Base-by-base conservation (phyloP, 208 protist genomes). In the Trypanosoma rangeli region DNA sequence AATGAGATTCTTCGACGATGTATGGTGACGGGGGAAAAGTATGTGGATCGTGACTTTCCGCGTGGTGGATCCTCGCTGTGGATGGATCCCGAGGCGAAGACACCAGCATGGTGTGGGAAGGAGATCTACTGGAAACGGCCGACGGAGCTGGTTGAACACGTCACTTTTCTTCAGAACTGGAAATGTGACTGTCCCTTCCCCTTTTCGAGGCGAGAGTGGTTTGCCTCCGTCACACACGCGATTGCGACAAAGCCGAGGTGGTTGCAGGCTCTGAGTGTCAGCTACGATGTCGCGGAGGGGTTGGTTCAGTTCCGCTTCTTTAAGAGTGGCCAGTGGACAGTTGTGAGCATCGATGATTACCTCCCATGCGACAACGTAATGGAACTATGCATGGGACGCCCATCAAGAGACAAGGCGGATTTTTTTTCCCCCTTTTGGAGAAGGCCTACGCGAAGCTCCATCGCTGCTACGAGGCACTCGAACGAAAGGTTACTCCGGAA, bases 371-470 rank as follows among this genome's bases (percentile, higher is more conserved):
- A 97, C 73, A 78, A 65, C 56, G 70, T 73, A n/a, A 69, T 70
- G 22, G 64, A 64, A 39, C 81, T 94, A 10, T 85, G 78, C 69
- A 82, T 86, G 56, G 76, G 80, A 24, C 71, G 70, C 53, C 61
- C 79, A 24, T 58, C 60, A 44, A 73, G 56, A 15, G 46, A 67
- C 53, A 64, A 74, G 1, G 4, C 49, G 28, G 83, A 87, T 49
- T 78, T 91, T 42, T 86, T 95, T 94, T 84, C 65, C 79, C 90
- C 1, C 74, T 95, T 42, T 63, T 94, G 12, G 94, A 98, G 68
- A 98, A 98, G 79, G 93, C 94, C 22, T 97, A 94, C 64, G 94
- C 94, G 18, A 97, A 97, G 77, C 65, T 94, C 44, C 91, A 97
- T 75, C 83, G 87, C 58, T 96, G 85, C 70, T 98, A 98, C 76